Evolutionary conservation across 2,329 filamentous ascomycete genomes (phyloP).

Genomic region (Ceratocystiopsis minuta): DNA sequence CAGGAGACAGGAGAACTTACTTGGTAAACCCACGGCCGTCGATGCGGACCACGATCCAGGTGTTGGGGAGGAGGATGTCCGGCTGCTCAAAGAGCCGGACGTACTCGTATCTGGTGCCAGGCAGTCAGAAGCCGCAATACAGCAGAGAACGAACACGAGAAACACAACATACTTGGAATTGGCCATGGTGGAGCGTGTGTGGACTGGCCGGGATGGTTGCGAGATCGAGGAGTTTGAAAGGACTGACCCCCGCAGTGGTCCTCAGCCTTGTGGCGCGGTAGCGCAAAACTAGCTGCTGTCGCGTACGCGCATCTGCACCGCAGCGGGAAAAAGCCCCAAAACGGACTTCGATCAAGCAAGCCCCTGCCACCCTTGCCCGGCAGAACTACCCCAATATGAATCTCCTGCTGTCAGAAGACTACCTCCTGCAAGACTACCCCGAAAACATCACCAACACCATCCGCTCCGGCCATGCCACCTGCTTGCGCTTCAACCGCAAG

Average conservation of each 20-base stretch:
- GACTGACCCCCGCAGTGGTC: not conserved
- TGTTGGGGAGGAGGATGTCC: slow-evolving; percentile 68
- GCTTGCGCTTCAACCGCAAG: slow-evolving; percentile 74
- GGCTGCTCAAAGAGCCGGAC: slow-evolving; percentile 76
- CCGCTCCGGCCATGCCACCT: slow-evolving; percentile 49
- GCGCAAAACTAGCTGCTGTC: no score
- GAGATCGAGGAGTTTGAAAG: not conserved
- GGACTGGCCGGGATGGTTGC: not conserved
- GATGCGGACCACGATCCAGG: slow-evolving; percentile 87
- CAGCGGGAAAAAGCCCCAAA: no score
- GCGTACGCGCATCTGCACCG: no score
- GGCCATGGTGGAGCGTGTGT: slow-evolving; percentile 9
- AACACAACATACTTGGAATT: slow-evolving; percentile 12
- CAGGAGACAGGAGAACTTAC: slow-evolving; percentile 23
- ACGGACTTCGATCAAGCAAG: no score
- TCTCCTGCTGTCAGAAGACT: slow-evolving; percentile 41
- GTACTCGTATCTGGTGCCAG: slow-evolving; percentile 61
- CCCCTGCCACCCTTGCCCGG: no score
- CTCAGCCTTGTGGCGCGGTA: not conserved
- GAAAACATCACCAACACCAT: slow-evolving; percentile 79
- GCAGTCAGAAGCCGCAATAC: not conserved
- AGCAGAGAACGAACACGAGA: not conserved
- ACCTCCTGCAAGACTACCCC: slow-evolving; percentile 63
- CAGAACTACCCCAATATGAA: slow-evolving; percentile 26
- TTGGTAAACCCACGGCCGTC: slow-evolving; percentile 93